A percentile compares a stretch with the other conserved stretches of the same genome.
Conservation (phyloP, 139 green algal genomes). For the Mesotaenium endlicherianum region DNA sequence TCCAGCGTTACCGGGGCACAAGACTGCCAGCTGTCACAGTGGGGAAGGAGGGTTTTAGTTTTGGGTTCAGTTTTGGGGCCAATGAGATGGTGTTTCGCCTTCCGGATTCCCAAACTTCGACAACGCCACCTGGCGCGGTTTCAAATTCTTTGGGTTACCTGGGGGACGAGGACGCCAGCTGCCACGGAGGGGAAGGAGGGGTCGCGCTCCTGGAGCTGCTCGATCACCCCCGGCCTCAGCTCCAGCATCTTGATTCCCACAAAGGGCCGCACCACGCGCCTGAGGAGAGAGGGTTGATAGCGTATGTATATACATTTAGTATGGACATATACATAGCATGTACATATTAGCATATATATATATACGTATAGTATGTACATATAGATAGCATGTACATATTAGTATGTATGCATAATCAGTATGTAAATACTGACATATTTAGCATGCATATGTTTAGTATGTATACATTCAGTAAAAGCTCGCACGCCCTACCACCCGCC, state of each 20-base stretch:
- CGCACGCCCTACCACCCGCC: too few relatives aligned
- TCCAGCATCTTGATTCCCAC: constrained; percentile 63
- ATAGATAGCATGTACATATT: too few relatives aligned
- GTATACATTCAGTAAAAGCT: too few relatives aligned
- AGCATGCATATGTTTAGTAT: too few relatives aligned
- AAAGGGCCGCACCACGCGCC: constrained; percentile 54
- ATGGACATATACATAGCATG: too few relatives aligned
- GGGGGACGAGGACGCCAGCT: constrained; percentile 49
- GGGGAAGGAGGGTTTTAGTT: not conserved
- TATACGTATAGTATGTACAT: too few relatives aligned
- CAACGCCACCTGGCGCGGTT: not conserved
- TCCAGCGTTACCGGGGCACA: not conserved
- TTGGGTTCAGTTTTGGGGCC: not conserved
- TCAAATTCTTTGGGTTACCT: constrained; percentile 19
- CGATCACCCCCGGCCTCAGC: constrained; percentile 49
- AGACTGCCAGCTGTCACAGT: not conserved
- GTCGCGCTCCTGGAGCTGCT: constrained; percentile 50
- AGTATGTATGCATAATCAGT: too few relatives aligned
- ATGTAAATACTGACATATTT: too few relatives aligned
- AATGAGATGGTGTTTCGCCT: too few relatives aligned
- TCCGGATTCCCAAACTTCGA: not conserved
- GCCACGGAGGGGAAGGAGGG: constrained; percentile 41
- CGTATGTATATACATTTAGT: too few relatives aligned
- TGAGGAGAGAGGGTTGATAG: too few relatives aligned
- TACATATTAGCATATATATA: too few relatives aligned